Conservation (phyloP, 2,329 filamentous ascomycete species). For the Pseudogymnoascus verrucosus region DNA sequence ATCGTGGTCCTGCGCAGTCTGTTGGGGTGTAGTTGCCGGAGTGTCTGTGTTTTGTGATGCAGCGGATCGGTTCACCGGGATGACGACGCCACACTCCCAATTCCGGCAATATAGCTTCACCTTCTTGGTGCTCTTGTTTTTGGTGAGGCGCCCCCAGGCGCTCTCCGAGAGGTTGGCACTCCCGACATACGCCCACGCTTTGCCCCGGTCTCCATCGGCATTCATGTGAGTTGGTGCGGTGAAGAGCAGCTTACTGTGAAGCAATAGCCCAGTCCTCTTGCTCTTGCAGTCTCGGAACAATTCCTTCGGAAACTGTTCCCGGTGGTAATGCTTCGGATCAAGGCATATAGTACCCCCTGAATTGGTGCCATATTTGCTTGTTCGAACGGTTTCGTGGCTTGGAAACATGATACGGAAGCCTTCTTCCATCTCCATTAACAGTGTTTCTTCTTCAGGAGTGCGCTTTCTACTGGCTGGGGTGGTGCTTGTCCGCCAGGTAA, state of each 20-base stretch:
- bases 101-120: slow-evolving; percentile 79
- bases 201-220: slow-evolving; percentile 18
- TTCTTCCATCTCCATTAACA: slow-evolving; percentile 30
- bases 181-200: slow-evolving; percentile 77
- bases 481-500: slow-evolving; percentile 29
- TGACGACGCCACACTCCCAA: slow-evolving; percentile 88
- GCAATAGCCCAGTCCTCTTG: slow-evolving; percentile 60
- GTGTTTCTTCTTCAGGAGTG: slow-evolving; percentile 16
- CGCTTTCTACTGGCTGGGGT: slow-evolving; percentile 14
- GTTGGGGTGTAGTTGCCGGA: background rate
- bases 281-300: slow-evolving; percentile 72
- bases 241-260: slow-evolving; percentile 76
- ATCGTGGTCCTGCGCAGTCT: background rate
- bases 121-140: slow-evolving; percentile 57
- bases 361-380: slow-evolving; percentile 53
- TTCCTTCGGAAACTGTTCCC: slow-evolving; percentile 59
- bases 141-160: slow-evolving; percentile 79
- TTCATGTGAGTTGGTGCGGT: slow-evolving; percentile 31
- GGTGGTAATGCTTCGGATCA: slow-evolving; percentile 63
- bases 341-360: slow-evolving; percentile 81
- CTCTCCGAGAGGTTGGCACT: slow-evolving; percentile 90
- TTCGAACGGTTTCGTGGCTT: slow-evolving; percentile 57
- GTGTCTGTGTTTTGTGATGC: background rate
- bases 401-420: slow-evolving; percentile 75
- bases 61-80: slow-evolving; percentile 43